Percentiles rank a stretch among this genome's conserved stretches.
Conservation (phyloP, 192 early-diverging fungal species). For the Backusella macrospora region DNA sequence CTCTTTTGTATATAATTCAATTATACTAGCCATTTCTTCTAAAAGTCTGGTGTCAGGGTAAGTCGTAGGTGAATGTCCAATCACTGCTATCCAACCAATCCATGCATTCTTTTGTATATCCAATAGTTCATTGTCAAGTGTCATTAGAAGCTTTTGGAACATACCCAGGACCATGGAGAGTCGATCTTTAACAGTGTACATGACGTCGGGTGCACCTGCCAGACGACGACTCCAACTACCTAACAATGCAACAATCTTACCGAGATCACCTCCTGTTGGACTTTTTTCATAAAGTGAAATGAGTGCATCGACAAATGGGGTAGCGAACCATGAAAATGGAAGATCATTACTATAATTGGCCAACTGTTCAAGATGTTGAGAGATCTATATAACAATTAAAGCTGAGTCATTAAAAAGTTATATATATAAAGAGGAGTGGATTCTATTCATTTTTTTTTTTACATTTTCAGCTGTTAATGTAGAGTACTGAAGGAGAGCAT, state of each 20-base stretch:
- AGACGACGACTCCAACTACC: constrained; percentile 35
- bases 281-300: neutral
- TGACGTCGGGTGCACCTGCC: constrained; percentile 7
- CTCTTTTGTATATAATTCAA: neutral
- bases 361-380: constrained; percentile 27
- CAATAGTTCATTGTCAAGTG: neutral
- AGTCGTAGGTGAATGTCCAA: constrained; percentile 4
- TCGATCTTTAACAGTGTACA: constrained; percentile 6
- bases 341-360: constrained; percentile 33
- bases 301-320: constrained; percentile 13
- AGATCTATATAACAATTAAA: constrained; percentile 19
- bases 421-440: neutral
- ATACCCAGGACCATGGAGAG: neutral
- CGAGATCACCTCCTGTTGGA: neutral
- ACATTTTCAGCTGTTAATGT: neutral
- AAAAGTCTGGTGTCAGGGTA: constrained; percentile 16
- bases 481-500: constrained; percentile 1
- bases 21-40: constrained; percentile 12
- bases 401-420: neutral
- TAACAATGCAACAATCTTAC: constrained; percentile 16
- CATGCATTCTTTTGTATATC: constrained; percentile 25
- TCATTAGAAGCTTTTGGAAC: neutral
- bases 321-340: constrained; percentile 41
- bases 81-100: constrained; percentile 28
- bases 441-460: neutral